Evolutionary conservation across 2,329 filamentous ascomycete genomes (phyloP), one percentile per base, ranked within the genome.

Genomic region (Drechslera avenae): DNA sequence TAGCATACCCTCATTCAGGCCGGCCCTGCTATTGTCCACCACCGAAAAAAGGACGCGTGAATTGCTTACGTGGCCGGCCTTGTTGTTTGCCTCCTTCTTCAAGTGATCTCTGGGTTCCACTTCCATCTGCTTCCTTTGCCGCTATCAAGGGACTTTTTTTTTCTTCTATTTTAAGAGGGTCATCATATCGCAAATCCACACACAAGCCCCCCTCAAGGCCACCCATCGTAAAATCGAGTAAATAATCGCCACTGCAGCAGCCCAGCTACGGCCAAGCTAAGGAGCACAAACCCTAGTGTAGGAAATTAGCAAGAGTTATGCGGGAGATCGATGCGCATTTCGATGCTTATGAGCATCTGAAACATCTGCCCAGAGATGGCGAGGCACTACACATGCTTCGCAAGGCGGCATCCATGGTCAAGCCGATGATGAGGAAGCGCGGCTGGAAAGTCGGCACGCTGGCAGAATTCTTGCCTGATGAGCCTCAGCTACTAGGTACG

Each of bases 401-500:
- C 64, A 92, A 89, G 73, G 82, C 95, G 33, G 91, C 91, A 2
- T 96, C 91, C 19, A 76, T 95, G 50, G 92, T 97, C 55, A 97
- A 96, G 72, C 93, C 93, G 14, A 90, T 97, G 56, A 97, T 97
- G 92, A 83, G 91, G 58, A 90, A 90, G 39, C 85, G 90, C 35
- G 81, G 81, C 47, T 97, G 91, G 90, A 87, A 80, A 56, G 90
- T 97, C 28, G 81, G 83, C 21, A 84, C 89, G 39, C 81, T 97
- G 13, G 85, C 86, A 40, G 93, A 97, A 71, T 96, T 97, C 75
- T 89, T 90, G 53, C 93, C 93, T 1, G 79, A 84, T 10, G 82
- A 94, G 62, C 75, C 78, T 26, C 89, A 88, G 59, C 78, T 96
- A 1, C 76, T 96, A 33, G 92, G 90, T 81, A 73, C 35, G 73